Evolutionary conservation across 495 filamentous ascomycete species (phyloP), one percentile per base, ranked within the genome.

Genomic region (Penicillium dipodomyicola): DNA sequence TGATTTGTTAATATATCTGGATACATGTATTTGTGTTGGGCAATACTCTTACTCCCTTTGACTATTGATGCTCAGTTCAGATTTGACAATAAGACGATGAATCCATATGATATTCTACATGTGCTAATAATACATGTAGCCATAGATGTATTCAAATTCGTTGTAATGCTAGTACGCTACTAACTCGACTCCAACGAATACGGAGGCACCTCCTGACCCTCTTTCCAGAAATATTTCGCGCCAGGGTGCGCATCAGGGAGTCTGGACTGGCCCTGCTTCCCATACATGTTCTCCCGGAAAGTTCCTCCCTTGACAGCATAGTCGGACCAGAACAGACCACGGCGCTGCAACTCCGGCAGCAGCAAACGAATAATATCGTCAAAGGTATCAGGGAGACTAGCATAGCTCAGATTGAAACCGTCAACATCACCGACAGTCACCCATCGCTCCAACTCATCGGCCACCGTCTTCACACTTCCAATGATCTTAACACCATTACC

Each of bases 361-460:
- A 76, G 58, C 33, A 76, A 61, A 52, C 80, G 74, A 53, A 83
- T 78, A n/a, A 87, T 73, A 67, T 87, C 85, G 49, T 82, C 75
- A 71, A 88, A 88, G 0, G 83, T 82, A 43, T 79, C 78, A 1
- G 85, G 85, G 44, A 82, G 71, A 47, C 80, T 78, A 12, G 79
- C 80, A 64, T 86, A 86, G 15, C 75, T 78, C 59, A 86, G 57
- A 49, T 85, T 87, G 56, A 86, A 87, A 11, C 84, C 84, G 66
- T 88, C 84, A 11, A 87, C 70, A 67, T 83, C 84, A 0, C 76
- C 82, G 48, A 86, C 78, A 15, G 73, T 62, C 10, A 84, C 72
- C 85, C 84, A 87, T 19, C 73, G 72, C 70, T 85, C 81, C 69
- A 88, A 56, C 56, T 83, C 78, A 65, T 87, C 81, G 0, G 84